A percentile compares a stretch with the other conserved stretches of the same genome.
These are phyloP conservation scores for Alternaria triticimaculans DNA, from an alignment of 2,329 filamentous ascomycete species.

Conservation along the genomic window DNA sequence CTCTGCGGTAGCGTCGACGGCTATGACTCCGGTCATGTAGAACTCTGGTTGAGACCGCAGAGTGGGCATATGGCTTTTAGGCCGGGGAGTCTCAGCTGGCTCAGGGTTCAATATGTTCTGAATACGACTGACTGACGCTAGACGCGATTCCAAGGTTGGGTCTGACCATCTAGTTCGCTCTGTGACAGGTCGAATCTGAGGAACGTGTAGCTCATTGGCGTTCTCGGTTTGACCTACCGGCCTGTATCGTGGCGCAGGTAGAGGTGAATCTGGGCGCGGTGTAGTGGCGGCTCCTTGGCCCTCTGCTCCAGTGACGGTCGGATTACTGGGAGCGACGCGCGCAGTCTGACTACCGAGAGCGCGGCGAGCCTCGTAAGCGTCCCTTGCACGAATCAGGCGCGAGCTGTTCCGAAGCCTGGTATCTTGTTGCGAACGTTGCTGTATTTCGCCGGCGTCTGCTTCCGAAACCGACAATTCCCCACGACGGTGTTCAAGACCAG, in stretches of 20 bases:
- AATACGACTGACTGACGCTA: background rate
- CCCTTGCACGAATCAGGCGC: background rate
- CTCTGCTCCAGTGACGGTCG: background rate
- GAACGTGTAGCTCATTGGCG: background rate
- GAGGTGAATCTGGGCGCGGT: background rate
- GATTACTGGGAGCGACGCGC: background rate
- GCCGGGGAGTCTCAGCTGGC: background rate
- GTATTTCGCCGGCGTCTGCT: background rate
- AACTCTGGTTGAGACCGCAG: constrained; percentile 14
- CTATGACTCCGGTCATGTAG: constrained; percentile 6
- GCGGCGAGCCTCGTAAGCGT: background rate
- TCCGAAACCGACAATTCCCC: background rate
- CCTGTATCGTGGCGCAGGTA: background rate
- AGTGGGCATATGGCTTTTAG: background rate
- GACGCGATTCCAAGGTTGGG: background rate
- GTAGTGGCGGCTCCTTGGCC: background rate
- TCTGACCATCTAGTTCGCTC: background rate
- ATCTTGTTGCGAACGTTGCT: background rate
- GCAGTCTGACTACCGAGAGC: background rate
- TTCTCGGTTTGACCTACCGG: background rate
- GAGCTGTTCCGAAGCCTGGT: background rate
- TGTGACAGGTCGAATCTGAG: background rate
- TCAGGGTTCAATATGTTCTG: background rate
- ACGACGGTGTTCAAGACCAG: background rate
- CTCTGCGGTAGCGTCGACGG: background rate